Percentiles rank a stretch among this genome's conserved stretches.
Evolutionary conservation across 2,329 filamentous ascomycete genomes (phyloP).

Genomic region (Alternaria panax): DNA sequence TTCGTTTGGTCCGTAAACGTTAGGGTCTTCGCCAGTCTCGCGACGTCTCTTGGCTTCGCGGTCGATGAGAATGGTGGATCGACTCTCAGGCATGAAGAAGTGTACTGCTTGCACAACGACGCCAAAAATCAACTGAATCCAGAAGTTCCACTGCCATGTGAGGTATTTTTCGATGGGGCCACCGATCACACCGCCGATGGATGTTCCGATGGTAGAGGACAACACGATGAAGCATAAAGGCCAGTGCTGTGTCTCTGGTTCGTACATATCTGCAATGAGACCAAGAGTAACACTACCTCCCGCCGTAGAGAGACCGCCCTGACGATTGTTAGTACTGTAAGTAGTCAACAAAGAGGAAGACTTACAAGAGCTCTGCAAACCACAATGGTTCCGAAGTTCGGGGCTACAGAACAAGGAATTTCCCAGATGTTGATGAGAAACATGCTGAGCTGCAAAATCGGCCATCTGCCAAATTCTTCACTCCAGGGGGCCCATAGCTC

Average conservation of each 20-base stretch:
- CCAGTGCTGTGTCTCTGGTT: conserved; percentile 65
- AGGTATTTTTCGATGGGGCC: conserved; percentile 59
- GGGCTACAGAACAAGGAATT: conserved; percentile 67
- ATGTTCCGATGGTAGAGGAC: conserved; percentile 68
- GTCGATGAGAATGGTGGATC: conserved; percentile 77
- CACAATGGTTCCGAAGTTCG: conserved; percentile 72
- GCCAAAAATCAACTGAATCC: conserved; percentile 84
- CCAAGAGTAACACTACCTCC: conserved; percentile 70
- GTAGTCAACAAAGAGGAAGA: conserved; percentile 60
- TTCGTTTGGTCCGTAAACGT: conserved; percentile 77
- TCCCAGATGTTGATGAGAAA: conserved; percentile 68
- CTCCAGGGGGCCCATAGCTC: conserved; percentile 83
- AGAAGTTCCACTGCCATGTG: conserved; percentile 77
- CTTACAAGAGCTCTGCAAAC: conserved; percentile 66
- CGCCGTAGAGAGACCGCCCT: conserved; percentile 57
- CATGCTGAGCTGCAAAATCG: conserved; percentile 67
- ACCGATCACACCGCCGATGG: conserved; percentile 75
- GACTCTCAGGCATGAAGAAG: conserved; percentile 74
- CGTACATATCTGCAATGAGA: conserved; percentile 68
- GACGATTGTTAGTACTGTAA: conserved; percentile 55
- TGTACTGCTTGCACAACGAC: conserved; percentile 71
- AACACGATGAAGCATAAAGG: conserved; percentile 64
- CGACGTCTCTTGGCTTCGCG: conserved; percentile 76
- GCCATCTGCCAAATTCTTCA: conserved; percentile 73
- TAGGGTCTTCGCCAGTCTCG: conserved; percentile 62